Base-by-base conservation (phyloP, 179 eudicot genomes). In the Pouteria campechiana region DNA sequence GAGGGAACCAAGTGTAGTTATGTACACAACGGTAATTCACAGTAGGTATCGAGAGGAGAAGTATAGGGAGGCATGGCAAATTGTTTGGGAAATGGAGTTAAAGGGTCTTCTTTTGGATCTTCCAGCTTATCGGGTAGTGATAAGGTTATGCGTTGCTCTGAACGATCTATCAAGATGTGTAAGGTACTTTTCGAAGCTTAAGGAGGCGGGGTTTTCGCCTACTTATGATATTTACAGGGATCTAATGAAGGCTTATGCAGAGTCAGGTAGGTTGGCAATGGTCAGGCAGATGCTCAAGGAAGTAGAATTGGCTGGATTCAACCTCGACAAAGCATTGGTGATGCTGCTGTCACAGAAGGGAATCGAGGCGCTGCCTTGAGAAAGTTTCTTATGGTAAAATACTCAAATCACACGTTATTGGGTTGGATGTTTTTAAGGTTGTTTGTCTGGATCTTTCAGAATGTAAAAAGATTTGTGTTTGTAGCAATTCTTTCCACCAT, bases 61-160 rank as follows among this genome's bases (percentile, higher is more conserved):
- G 39, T 74, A 69, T 33, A 81, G 81, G 57, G 93, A 89, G 50
- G 93, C 89, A 7, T 52, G 81, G 66, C 66, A 73, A 49, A 20
- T 89, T 51, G 83, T 90, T 10, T 86, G 98, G 98, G 93, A 85
- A 72, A 90, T 90, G 90, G 98, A 90, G 58, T 67, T 50, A 30
- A 59, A 63, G 19, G 54, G 74, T 54, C 70, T 57, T 54, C 54
- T 66, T 8, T 64, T 85, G 54, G 95, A 90, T 72, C 66, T 78
- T 32, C 93, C 98, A 9, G 83, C 89, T 16, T 85, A 76, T 49
- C 73, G 90, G 18, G 95, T 90, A 37, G 63, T 73, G n/a, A 76
- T 86, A 47, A 90, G 66, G 73, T 69, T 81, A 21, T 76, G 78
- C 56, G 81, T 81, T 58, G 83, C 86, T 41, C 43, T 74, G 56